Conservation (phyloP, 2,329 filamentous ascomycete species). For the Polychaeton citri region DNA sequence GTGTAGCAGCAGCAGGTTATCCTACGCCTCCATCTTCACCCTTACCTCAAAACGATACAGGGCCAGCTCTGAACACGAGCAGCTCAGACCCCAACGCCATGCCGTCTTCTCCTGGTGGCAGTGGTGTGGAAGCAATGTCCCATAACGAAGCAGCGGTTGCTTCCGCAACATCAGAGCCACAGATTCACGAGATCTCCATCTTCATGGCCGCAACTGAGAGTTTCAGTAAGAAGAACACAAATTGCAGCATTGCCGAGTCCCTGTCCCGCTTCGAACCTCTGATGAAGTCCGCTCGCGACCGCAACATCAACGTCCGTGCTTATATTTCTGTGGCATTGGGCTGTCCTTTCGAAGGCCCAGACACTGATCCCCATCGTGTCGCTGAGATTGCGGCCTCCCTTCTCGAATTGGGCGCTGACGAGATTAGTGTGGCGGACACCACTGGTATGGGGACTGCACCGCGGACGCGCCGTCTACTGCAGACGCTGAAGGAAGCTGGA, state of each 20-base stretch:
- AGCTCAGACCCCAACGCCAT: conserved; percentile 29
- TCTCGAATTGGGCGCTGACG: conserved; percentile 76
- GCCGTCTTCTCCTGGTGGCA: conserved; percentile 23
- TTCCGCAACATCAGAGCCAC: conserved; percentile 4
- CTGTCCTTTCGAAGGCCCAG: conserved; percentile 60
- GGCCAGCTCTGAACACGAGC: conserved; percentile 29
- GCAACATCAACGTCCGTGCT: conserved; percentile 56
- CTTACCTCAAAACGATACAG: conserved; percentile 22
- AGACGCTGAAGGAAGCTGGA: conserved; percentile 51
- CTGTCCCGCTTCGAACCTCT: conserved; percentile 57
- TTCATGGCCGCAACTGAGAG: conserved; percentile 72
- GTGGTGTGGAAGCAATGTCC: conserved; percentile 31
- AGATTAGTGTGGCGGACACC: conserved; percentile 82
- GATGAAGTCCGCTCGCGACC: conserved; percentile 52
- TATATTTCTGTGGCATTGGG: conserved; percentile 72
- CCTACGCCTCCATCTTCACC: conserved; percentile 25
- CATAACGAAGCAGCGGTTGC: conserved; percentile 38
- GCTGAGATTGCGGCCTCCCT: conserved; percentile 50
- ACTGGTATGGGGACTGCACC: conserved; percentile 81
- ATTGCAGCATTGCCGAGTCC: conserved; percentile 64
- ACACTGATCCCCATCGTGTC: conserved; percentile 46
- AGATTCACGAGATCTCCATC: conserved; percentile 55
- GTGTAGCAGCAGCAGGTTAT: conserved; percentile 35
- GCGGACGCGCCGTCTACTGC: conserved; percentile 50
- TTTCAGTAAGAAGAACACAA: conserved; percentile 71